phyloP scores from a whole-genome alignment of 2,329 filamentous ascomycete species.

The Alternaria longipes region DNA sequence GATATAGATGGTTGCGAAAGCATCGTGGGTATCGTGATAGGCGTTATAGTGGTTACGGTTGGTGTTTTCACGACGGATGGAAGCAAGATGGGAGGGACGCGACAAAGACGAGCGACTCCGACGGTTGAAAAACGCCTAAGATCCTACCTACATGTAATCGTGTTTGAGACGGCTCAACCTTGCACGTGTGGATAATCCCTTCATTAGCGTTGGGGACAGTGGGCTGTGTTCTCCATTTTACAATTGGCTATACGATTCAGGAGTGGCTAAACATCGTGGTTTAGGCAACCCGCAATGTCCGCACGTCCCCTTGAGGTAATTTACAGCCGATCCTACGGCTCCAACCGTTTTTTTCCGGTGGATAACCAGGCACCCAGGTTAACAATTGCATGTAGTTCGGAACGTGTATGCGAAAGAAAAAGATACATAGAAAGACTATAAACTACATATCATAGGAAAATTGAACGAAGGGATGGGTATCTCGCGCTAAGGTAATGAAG shows the following conservation, averaged over 20 bases:
- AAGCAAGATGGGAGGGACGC: neutral
- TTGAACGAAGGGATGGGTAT: slow-evolving; percentile 10
- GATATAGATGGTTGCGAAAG: neutral
- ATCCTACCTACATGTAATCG: neutral
- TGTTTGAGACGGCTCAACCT: neutral
- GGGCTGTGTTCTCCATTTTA: neutral
- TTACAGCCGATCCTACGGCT: neutral
- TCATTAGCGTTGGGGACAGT: neutral
- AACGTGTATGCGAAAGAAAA: neutral
- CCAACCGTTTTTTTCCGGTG: neutral
- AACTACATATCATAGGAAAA: neutral
- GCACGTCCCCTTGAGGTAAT: neutral
- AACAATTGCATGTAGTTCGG: neutral
- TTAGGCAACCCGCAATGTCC: neutral
- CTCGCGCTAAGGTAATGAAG: neutral
- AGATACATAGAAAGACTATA: neutral
- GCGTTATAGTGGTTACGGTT: neutral
- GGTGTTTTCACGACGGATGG: neutral
- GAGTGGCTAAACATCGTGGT: neutral
- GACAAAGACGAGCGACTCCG: neutral
- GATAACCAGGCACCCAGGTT: neutral
- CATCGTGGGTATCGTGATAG: neutral
- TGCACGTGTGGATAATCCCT: neutral
- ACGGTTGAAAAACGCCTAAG: neutral
- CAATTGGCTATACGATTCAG: neutral